These are phyloP conservation scores for Tricholoma bakamatsutake DNA, from an alignment of 768 basidiomycete species.

Conservation along the genomic window DNA sequence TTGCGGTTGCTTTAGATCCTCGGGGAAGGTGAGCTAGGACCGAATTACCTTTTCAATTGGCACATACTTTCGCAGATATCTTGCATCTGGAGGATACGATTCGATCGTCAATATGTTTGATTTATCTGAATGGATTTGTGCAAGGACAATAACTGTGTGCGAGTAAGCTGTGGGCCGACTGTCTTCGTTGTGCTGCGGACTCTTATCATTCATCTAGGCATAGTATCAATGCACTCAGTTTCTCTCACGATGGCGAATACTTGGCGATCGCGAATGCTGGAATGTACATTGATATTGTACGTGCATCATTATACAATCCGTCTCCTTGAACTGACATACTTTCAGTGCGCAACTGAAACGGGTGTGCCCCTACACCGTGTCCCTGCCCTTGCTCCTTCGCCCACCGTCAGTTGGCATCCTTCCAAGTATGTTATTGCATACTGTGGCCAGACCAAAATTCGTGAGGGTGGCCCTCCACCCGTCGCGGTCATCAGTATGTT, in stretches of 20 bases:
- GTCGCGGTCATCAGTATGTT: slow-evolving; percentile 70
- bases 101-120: slow-evolving; percentile 83
- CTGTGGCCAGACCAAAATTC: slow-evolving; percentile 67
- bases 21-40: slow-evolving; percentile 51
- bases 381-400: slow-evolving; percentile 63
- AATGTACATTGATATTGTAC: slow-evolving; percentile 70
- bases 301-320: slow-evolving; percentile 18
- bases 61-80: slow-evolving; percentile 41
- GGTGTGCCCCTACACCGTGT: slow-evolving; percentile 72
- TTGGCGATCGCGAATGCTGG: slow-evolving; percentile 71
- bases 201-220: slow-evolving; percentile 35
- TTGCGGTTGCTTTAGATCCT: slow-evolving; percentile 74
- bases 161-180: slow-evolving; percentile 48
- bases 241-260: slow-evolving; percentile 82
- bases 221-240: slow-evolving; percentile 67
- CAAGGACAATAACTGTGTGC: slow-evolving; percentile 70
- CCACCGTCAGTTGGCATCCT: slow-evolving; percentile 78
- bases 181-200: neutral
- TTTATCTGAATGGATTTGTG: slow-evolving; percentile 73
- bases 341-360: slow-evolving; percentile 74
- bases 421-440: slow-evolving; percentile 78
- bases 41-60: neutral
- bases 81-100: slow-evolving; percentile 76
- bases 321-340: slow-evolving; percentile 3
- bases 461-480: slow-evolving; percentile 61